Conservation (phyloP, 2,329 filamentous ascomycete genomes). For the Fusarium aywerte region DNA sequence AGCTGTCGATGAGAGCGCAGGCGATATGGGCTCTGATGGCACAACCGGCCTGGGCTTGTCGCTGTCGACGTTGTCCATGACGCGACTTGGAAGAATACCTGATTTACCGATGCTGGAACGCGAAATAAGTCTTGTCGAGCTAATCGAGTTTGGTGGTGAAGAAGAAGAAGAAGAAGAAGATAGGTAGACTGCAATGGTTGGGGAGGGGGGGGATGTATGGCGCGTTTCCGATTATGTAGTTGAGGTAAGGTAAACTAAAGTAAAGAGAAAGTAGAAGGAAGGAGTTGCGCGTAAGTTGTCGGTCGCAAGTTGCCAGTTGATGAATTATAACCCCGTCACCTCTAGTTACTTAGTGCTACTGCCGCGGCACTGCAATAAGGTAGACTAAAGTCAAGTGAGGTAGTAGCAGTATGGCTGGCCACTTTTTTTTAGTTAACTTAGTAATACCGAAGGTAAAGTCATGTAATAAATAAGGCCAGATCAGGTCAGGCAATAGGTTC, state of each 20-base stretch:
- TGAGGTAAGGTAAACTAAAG: neutral
- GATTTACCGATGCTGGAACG: conserved; percentile 12
- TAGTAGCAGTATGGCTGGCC: conserved; percentile 20
- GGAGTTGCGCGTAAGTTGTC: conserved; percentile 26
- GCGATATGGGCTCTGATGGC: conserved; percentile 45
- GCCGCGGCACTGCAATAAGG: neutral
- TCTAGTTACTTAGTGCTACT: neutral
- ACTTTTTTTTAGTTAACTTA: conserved; percentile 1
- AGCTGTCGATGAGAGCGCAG: conserved; percentile 41
- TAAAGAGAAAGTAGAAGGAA: conserved; percentile 13
- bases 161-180: neutral
- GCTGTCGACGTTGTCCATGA: conserved; percentile 43
- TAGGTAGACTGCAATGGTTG: neutral
- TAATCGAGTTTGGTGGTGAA: neutral
- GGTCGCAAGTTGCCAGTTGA: conserved; percentile 37
- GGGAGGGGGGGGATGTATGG: neutral
- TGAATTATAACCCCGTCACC: conserved; percentile 2
- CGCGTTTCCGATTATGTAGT: conserved; percentile 17
- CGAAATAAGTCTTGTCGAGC: conserved; percentile 12
- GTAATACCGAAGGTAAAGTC: neutral
- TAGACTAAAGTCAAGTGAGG: neutral
- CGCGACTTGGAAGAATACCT: conserved; percentile 27
- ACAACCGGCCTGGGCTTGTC: conserved; percentile 45
- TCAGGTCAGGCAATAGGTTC: conserved; percentile 21
- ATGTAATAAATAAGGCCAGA: conserved; percentile 10